These are phyloP conservation scores for Epichloe baconii DNA, from an alignment of 2,329 filamentous ascomycete species.

Conservation along the genomic window DNA sequence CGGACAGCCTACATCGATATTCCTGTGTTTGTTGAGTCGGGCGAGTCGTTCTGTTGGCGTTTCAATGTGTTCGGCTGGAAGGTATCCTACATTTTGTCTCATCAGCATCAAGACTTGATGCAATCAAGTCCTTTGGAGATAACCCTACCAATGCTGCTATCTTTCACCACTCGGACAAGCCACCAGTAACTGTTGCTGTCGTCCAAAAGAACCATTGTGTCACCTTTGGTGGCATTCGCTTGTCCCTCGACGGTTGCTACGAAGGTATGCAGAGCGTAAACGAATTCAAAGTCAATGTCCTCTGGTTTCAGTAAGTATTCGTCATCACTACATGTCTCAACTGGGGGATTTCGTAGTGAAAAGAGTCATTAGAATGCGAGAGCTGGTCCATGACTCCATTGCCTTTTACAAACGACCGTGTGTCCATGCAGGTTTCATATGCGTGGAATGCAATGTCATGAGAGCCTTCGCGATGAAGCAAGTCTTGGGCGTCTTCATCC, in stretches of 20 bases:
- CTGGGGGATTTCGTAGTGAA: conserved; percentile 39
- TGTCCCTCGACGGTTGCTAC: conserved; percentile 96
- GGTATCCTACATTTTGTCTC: conserved; percentile 52
- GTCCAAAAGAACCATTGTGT: conserved; percentile 96
- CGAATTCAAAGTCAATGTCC: conserved; percentile 99
- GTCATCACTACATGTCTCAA: conserved; percentile 61
- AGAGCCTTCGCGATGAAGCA: background rate
- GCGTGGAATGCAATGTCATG: background rate
- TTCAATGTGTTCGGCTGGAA: conserved; percentile 96
- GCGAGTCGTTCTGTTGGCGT: conserved; percentile 91
- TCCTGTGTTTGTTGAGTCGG: conserved; percentile 91
- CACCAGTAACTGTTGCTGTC: conserved; percentile 99
- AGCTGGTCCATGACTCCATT: background rate
- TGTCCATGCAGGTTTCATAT: background rate
- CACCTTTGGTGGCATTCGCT: conserved; percentile 94
- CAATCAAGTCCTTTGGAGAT: background rate
- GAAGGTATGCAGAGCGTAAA: conserved; percentile 95
- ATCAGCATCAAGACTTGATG: background rate
- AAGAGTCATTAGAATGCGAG: conserved; percentile 15
- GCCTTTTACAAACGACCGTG: background rate
- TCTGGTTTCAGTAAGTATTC: conserved; percentile 88
- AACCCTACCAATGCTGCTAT: conserved; percentile 70
- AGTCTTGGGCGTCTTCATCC: background rate
- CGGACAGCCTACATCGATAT: conserved; percentile 66
- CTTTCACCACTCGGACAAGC: conserved; percentile 93